Percentiles rank a stretch among this genome's conserved stretches.
phyloP scores from a whole-genome alignment of 768 basidiomycete genomes.

The Leucosporidium yakuticum region DNA sequence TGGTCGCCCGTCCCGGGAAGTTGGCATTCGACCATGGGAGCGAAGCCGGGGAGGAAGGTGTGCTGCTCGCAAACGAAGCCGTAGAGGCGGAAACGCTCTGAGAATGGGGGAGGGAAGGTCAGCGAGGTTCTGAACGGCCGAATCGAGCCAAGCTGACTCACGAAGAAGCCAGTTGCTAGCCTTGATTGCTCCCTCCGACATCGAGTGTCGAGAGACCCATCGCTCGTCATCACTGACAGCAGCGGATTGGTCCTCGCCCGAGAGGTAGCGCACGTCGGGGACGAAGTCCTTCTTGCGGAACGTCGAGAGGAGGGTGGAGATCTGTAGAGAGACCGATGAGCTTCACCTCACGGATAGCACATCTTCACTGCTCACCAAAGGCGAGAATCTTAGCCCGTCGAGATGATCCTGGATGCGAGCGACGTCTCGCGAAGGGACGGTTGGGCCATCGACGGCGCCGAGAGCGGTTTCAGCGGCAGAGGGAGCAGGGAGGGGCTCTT shows the following conservation, averaged over 20 bases:
- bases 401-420: constrained; percentile 14
- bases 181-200: constrained; percentile 18
- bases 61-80: constrained; percentile 20
- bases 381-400: constrained; percentile 11
- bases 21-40: constrained; percentile 30
- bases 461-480: neutral
- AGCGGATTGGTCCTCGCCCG: constrained; percentile 26
- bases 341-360: no score
- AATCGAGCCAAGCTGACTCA: neutral
- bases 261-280: constrained; percentile 15
- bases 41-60: constrained; percentile 10
- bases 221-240: neutral
- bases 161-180: constrained; percentile 22
- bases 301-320: constrained; percentile 4
- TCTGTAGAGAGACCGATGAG: neutral
- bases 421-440: constrained; percentile 7
- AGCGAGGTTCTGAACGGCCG: neutral
- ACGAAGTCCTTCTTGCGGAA: constrained; percentile 11
- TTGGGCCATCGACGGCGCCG: neutral
- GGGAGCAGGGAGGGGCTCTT: neutral
- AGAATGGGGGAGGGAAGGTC: neutral
- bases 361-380: neutral
- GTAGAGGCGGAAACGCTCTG: constrained; percentile 17
- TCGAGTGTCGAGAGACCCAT: constrained; percentile 33
- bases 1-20: constrained; percentile 7